Percentiles rank a stretch among this genome's conserved stretches.
Evolutionary conservation across 257 asterid genomes (phyloP).

Genomic region (Petunia axillaris): DNA sequence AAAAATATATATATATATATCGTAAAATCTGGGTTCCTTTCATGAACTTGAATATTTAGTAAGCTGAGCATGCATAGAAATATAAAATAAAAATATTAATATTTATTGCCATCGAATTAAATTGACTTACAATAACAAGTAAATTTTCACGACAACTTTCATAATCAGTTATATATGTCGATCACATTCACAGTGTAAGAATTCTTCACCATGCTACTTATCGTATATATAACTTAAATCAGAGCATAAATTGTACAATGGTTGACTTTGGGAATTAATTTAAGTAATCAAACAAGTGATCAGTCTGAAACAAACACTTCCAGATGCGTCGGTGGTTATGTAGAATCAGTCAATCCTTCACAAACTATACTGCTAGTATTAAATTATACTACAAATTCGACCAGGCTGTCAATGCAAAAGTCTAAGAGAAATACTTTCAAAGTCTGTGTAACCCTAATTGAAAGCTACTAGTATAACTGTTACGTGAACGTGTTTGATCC

Average conservation of each 20-base stretch:
- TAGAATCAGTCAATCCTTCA: constrained; percentile 9
- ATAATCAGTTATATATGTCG: too few relatives aligned
- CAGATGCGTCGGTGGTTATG: constrained; percentile 11
- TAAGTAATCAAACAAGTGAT: not conserved
- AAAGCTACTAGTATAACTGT: not conserved
- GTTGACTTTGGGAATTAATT: not conserved
- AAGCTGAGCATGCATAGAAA: too few relatives aligned
- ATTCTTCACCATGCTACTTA: not conserved
- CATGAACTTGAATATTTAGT: too few relatives aligned
- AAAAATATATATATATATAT: too few relatives aligned
- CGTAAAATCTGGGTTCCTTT: too few relatives aligned
- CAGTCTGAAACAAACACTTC: constrained; percentile 6
- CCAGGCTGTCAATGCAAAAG: not conserved
- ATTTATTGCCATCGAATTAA: too few relatives aligned
- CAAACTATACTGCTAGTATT: not conserved
- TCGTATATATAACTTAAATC: not conserved
- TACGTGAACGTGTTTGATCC: constrained; percentile 9
- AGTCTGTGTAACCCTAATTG: not conserved
- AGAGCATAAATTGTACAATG: not conserved
- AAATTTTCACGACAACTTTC: too few relatives aligned
- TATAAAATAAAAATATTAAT: too few relatives aligned
- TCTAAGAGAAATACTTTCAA: not conserved
- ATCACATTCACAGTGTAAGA: too few relatives aligned
- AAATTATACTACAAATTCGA: not conserved
- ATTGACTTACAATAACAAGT: too few relatives aligned